These are phyloP conservation scores for Dillenia suffruticosa DNA, from an alignment of 164 flowering plant genomes.

Conservation along the genomic window DNA sequence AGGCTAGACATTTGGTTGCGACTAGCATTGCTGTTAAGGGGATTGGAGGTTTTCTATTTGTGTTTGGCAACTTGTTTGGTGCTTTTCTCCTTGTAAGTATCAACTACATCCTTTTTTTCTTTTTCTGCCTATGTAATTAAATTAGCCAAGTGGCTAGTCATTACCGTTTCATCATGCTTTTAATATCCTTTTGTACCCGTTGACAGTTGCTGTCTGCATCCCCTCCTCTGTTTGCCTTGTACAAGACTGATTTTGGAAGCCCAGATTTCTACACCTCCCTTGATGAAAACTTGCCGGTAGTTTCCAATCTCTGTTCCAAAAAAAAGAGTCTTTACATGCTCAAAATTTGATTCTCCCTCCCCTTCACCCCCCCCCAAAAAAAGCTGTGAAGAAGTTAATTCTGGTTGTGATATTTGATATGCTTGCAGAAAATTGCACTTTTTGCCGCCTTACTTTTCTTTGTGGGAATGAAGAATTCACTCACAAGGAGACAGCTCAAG, in stretches of 20 bases:
- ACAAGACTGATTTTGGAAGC: slow-evolving; percentile 47
- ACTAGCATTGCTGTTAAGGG: slow-evolving; percentile 47
- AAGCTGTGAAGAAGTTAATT: background rate
- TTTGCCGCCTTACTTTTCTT: slow-evolving; percentile 62
- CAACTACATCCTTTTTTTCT: background rate
- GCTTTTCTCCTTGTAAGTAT: slow-evolving; percentile 64
- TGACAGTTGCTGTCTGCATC: slow-evolving; percentile 44
- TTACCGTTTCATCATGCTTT: background rate
- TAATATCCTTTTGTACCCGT: slow-evolving; percentile 26
- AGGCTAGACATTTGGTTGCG: slow-evolving; percentile 53
- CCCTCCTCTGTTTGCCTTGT: slow-evolving; percentile 68
- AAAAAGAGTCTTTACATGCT: background rate
- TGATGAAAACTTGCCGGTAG: too few relatives aligned
- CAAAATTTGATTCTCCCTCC: slow-evolving; percentile 35
- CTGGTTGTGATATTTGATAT: background rate
- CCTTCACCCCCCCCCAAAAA: too few relatives aligned
- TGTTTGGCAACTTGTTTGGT: slow-evolving; percentile 70
- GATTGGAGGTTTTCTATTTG: slow-evolving; percentile 63
- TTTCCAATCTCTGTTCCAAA: too few relatives aligned
- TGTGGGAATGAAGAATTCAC: slow-evolving; percentile 64
- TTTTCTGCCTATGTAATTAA: background rate
- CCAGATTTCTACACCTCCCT: too few relatives aligned
- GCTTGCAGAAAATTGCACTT: slow-evolving; percentile 53
- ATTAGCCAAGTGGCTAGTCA: background rate
- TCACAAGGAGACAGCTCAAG: slow-evolving; percentile 43